These are phyloP conservation scores for Dictyophora rubrovolvata DNA, from an alignment of 768 basidiomycete genomes.

Conservation along the genomic window DNA sequence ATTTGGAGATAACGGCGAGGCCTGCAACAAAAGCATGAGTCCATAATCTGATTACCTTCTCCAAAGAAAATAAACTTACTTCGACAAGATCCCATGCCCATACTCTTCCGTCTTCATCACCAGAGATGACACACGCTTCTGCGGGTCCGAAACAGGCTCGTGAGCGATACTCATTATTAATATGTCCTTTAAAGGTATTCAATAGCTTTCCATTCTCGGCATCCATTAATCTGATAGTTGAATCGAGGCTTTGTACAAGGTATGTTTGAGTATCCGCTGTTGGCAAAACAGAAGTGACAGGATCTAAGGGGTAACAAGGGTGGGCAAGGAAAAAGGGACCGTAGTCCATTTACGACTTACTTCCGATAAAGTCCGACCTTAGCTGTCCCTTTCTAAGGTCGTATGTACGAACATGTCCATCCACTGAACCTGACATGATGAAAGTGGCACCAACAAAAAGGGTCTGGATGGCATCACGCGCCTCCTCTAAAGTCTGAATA, in stretches of 20 bases:
- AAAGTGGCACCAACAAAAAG: conserved; percentile 56
- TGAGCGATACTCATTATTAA: conserved; percentile 64
- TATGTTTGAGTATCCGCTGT: conserved; percentile 74
- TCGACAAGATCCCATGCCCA: conserved; percentile 94
- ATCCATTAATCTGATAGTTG: conserved; percentile 80
- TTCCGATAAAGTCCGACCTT: conserved; percentile 80
- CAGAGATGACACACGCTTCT: conserved; percentile 74
- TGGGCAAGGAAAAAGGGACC: neutral
- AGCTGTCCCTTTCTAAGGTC: conserved; percentile 91
- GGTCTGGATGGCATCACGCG: conserved; percentile 77
- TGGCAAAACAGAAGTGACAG: conserved; percentile 74
- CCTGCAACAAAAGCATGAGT: conserved; percentile 33
- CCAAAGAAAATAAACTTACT: conserved; percentile 35
- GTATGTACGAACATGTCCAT: conserved; percentile 87
- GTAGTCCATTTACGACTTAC: conserved; percentile 37
- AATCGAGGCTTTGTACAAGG: conserved; percentile 77
- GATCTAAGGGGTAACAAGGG: conserved; percentile 39
- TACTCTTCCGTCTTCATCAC: conserved; percentile 81
- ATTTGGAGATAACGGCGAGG: conserved; percentile 54
- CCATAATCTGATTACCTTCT: neutral
- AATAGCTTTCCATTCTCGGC: conserved; percentile 69
- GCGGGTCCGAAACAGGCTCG: conserved; percentile 74
- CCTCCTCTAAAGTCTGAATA: conserved; percentile 86
- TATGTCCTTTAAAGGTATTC: conserved; percentile 76
- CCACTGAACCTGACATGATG: conserved; percentile 77